Evolutionary conservation across 1,284 basidiomycete species (phyloP).

Genomic region (Schizopora paradoxa): DNA sequence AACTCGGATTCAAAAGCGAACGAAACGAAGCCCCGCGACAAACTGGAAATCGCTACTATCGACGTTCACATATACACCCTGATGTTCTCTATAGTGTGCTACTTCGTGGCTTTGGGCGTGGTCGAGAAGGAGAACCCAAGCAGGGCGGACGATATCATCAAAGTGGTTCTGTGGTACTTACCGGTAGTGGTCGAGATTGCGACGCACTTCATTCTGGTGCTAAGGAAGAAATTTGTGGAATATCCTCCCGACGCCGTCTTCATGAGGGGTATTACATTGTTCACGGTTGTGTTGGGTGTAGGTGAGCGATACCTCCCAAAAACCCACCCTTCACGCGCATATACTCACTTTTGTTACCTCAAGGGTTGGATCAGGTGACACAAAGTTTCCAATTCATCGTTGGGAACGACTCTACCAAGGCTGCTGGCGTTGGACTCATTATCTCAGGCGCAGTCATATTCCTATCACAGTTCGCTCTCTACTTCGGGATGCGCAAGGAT

Average conservation of each 20-base stretch:
- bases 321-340: too few relatives aligned
- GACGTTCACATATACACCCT: conserved; percentile 14
- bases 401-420: neutral
- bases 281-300: conserved; percentile 11
- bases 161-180: conserved; percentile 15
- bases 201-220: conserved; percentile 9
- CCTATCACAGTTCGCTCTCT: neutral
- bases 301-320: too few relatives aligned
- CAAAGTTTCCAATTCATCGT: neutral
- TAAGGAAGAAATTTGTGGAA: neutral
- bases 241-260: conserved; percentile 3
- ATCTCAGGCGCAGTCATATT: neutral
- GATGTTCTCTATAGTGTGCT: conserved; percentile 11
- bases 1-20: neutral
- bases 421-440: neutral
- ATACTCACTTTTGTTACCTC: too few relatives aligned
- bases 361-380: neutral
- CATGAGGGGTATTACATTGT: conserved; percentile 3
- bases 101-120: conserved; percentile 12
- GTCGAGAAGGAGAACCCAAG: neutral
- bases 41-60: neutral
- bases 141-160: conserved; percentile 4
- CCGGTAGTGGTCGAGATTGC: conserved; percentile 14
- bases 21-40: neutral
- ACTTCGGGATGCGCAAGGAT: conserved; percentile 2